Conservation (phyloP, 73 alveolate genomes). For the Paramecium primaurelia region DNA sequence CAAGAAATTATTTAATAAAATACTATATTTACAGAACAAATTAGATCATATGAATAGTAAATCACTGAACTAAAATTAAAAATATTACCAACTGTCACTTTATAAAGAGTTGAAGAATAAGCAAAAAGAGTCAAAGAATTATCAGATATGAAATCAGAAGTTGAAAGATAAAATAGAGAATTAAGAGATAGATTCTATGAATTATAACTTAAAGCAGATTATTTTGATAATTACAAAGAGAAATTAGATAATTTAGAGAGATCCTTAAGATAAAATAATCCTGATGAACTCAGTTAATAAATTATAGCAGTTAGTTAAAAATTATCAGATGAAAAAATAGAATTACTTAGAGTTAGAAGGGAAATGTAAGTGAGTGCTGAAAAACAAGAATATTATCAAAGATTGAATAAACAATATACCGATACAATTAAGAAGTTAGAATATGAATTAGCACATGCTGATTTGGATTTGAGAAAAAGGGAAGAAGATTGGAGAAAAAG, state of each 20-base stretch:
- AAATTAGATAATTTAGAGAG: background rate
- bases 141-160: conserved; percentile 54
- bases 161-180: conserved; percentile 45
- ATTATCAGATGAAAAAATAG: conserved; percentile 33
- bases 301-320: conserved; percentile 31
- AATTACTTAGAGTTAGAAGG: background rate
- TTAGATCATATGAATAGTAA: conserved; percentile 16
- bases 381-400: conserved; percentile 31
- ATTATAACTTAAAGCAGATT: conserved; percentile 41
- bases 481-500: conserved; percentile 45
- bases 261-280: background rate
- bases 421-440: conserved; percentile 41
- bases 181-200: conserved; percentile 48
- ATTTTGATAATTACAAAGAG: conserved; percentile 32
- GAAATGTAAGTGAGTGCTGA: background rate
- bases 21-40: conserved; percentile 16
- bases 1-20: conserved; percentile 21
- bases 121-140: conserved; percentile 53
- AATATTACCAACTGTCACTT: conserved; percentile 46
- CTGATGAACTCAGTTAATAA: conserved; percentile 34
- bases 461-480: conserved; percentile 25
- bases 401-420: conserved; percentile 26
- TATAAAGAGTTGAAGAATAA: conserved; percentile 56
- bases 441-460: conserved; percentile 15
- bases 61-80: conserved; percentile 51